A percentile compares a stretch with the other conserved stretches of the same genome.
phyloP scores from a whole-genome alignment of 1,284 basidiomycete species.

The Porodaedalea pini region DNA sequence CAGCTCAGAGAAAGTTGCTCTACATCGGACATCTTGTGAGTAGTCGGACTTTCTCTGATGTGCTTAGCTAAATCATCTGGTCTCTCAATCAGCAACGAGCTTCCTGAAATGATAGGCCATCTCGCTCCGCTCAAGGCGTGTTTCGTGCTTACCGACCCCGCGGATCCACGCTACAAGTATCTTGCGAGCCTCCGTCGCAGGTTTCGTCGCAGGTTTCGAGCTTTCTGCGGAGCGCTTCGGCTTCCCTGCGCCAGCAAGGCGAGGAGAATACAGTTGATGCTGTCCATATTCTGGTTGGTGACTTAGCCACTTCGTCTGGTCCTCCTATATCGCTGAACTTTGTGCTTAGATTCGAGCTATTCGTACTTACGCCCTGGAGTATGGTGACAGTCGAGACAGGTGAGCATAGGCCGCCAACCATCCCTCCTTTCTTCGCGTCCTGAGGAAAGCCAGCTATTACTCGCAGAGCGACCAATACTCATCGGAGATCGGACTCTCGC shows the following conservation, averaged over 20 bases:
- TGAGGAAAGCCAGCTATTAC: slow-evolving; percentile 43
- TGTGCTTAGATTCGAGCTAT: slow-evolving; percentile 53
- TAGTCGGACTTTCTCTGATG: slow-evolving; percentile 6
- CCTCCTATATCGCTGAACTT: background rate
- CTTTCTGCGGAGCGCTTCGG: slow-evolving; percentile 73
- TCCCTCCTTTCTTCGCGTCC: background rate
- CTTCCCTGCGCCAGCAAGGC: slow-evolving; percentile 62
- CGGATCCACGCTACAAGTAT: slow-evolving; percentile 66
- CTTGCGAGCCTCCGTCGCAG: slow-evolving; percentile 58
- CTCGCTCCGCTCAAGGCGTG: slow-evolving; percentile 59
- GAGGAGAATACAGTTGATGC: slow-evolving; percentile 89
- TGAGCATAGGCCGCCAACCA: slow-evolving; percentile 26
- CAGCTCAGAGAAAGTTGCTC: slow-evolving; percentile 37
- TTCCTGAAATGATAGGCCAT: slow-evolving; percentile 69
- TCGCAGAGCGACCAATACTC: slow-evolving; percentile 57
- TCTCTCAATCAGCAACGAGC: slow-evolving; percentile 46
- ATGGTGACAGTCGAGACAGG: slow-evolving; percentile 67
- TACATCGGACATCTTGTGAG: slow-evolving; percentile 63
- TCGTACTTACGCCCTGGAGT: slow-evolving; percentile 64
- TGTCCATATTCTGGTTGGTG: slow-evolving; percentile 61
- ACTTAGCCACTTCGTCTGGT: background rate
- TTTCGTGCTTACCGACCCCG: slow-evolving; percentile 64
- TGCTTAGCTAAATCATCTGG: background rate
- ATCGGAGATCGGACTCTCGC: slow-evolving; percentile 59
- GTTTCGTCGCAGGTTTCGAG: slow-evolving; percentile 65